These are phyloP conservation scores for Vitis amurensis DNA, from an alignment of 164 flowering plant genomes.

Conservation along the genomic window DNA sequence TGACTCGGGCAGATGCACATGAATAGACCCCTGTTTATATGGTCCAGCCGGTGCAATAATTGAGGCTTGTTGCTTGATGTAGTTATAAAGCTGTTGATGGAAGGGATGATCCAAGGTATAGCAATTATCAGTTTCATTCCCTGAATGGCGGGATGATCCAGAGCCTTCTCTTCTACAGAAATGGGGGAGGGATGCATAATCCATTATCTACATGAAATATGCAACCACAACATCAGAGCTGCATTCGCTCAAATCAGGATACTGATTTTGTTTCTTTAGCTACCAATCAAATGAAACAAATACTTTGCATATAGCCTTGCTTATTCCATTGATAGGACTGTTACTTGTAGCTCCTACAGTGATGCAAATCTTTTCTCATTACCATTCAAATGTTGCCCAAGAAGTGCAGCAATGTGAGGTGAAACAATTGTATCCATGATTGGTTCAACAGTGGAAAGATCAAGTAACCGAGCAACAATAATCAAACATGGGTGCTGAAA, in stretches of 20 bases:
- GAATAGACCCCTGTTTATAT: conserved; percentile 68
- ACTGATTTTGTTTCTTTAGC: too few relatives aligned
- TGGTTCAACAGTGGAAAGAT: too few relatives aligned
- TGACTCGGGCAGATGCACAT: conserved; percentile 64
- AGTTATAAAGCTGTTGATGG: conserved; percentile 72
- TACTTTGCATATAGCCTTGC: too few relatives aligned
- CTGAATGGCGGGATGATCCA: conserved; percentile 61
- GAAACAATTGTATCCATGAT: too few relatives aligned
- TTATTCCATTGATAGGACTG: too few relatives aligned
- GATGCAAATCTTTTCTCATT: too few relatives aligned
- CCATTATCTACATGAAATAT: conserved; percentile 62
- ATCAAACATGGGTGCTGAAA: too few relatives aligned
- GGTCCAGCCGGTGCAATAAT: conserved; percentile 26
- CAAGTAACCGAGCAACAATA: too few relatives aligned
- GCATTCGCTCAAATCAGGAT: background rate
- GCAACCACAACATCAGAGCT: conserved; percentile 4
- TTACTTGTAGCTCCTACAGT: too few relatives aligned
- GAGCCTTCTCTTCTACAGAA: conserved; percentile 73
- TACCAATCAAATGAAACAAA: too few relatives aligned
- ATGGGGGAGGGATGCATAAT: conserved; percentile 75
- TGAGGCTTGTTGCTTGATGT: conserved; percentile 57
- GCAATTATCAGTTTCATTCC: conserved; percentile 37
- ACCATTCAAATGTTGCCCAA: too few relatives aligned
- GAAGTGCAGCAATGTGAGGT: too few relatives aligned
- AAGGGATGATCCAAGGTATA: conserved; percentile 76